These are phyloP conservation scores for Cercospora sp. DNA, from an alignment of 2,329 filamentous ascomycete species.

Conservation along the genomic window DNA sequence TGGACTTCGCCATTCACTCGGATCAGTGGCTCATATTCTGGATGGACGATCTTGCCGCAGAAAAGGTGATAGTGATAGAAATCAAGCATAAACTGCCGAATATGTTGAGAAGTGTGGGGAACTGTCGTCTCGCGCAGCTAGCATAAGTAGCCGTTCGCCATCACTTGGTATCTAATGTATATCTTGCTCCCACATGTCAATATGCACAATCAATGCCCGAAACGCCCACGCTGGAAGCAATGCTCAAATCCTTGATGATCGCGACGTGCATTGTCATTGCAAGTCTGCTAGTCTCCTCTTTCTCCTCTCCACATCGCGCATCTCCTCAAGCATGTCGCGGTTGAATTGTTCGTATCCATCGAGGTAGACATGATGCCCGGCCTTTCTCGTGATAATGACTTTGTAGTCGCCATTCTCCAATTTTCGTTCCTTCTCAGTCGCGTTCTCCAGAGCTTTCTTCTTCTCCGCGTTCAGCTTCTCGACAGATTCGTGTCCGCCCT, in stretches of 20 bases:
- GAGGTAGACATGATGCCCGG: conserved; percentile 72
- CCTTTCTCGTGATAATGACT: conserved; percentile 73
- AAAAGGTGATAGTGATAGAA: background rate
- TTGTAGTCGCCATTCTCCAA: conserved; percentile 78
- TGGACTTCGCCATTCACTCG: background rate
- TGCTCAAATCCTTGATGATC: background rate
- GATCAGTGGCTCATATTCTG: too few species aligned
- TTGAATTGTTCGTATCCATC: conserved; percentile 73
- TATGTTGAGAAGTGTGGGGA: background rate
- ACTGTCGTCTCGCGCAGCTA: background rate
- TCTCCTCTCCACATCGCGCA: conserved; percentile 60
- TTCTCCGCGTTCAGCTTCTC: conserved; percentile 74
- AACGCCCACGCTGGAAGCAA: background rate
- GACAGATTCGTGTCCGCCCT: conserved; percentile 76
- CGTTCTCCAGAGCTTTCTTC: conserved; percentile 59
- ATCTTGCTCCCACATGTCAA: background rate
- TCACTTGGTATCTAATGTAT: background rate
- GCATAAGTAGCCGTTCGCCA: background rate
- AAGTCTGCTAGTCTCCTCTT: conserved; percentile 34
- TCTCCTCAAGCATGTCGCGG: conserved; percentile 62
- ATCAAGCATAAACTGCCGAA: background rate
- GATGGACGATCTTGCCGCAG: background rate
- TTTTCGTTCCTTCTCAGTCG: conserved; percentile 64
- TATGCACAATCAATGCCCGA: background rate
- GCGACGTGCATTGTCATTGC: background rate